Percentiles rank a stretch among this genome's conserved stretches.
Conservation (phyloP, 176 grass and related monocot species). For the Tillandsia fasciculata region DNA sequence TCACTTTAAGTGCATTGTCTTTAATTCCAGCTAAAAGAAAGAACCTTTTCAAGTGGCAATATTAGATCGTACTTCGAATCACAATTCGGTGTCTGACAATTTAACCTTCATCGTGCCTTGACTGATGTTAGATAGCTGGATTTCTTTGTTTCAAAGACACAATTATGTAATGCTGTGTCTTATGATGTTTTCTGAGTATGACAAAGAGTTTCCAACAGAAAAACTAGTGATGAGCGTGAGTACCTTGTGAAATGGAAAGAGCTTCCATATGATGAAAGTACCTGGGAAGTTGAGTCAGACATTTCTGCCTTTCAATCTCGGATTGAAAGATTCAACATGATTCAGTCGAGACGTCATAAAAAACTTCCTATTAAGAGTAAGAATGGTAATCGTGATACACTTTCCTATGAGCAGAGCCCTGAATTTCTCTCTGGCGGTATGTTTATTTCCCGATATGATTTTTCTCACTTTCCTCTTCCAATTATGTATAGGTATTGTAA, state of each 20-base stretch:
- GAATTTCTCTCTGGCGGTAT: conserved; percentile 72
- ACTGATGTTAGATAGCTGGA: background rate
- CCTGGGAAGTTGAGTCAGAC: conserved; percentile 78
- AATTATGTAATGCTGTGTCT: background rate
- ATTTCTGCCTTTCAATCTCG: conserved; percentile 76
- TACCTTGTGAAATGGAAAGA: conserved; percentile 99
- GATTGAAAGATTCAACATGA: conserved; percentile 64
- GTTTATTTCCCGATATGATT: conserved; percentile 18
- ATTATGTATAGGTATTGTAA: conserved; percentile 3
- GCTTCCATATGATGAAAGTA: conserved; percentile 90
- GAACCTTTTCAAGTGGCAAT: no score
- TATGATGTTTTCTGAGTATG: background rate
- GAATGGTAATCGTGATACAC: conserved; percentile 20
- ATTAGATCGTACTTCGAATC: no score
- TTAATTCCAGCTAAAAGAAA: no score
- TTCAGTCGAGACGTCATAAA: conserved; percentile 57
- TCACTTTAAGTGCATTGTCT: no score
- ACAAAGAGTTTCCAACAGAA: conserved; percentile 26
- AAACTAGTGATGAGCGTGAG: conserved; percentile 38
- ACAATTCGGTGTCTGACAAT: no score
- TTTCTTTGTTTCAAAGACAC: background rate
- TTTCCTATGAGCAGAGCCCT: conserved; percentile 49
- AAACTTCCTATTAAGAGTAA: conserved; percentile 45
- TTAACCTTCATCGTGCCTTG: no score
- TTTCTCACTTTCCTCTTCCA: conserved; percentile 25